phyloP scores from a whole-genome alignment of 2,329 filamentous ascomycete genomes.

The Plenodomus lindquistii region DNA sequence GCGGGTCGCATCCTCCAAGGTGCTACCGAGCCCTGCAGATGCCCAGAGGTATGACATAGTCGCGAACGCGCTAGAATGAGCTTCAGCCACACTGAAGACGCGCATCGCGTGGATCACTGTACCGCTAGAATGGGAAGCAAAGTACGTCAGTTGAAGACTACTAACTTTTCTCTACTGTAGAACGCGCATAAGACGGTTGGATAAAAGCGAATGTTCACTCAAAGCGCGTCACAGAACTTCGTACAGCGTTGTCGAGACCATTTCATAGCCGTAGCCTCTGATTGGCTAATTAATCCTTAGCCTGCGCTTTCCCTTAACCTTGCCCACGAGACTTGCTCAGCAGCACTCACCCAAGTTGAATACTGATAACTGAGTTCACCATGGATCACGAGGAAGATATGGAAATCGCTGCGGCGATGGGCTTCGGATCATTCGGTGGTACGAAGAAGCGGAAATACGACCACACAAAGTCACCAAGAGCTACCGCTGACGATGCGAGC shows the following conservation, averaged over 20 bases:
- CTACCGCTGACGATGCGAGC: conserved; percentile 27
- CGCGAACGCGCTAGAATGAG: conserved; percentile 17
- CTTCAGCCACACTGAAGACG: conserved; percentile 10
- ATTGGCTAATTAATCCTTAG: conserved; percentile 5
- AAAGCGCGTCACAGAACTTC: not conserved
- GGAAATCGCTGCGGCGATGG: conserved; percentile 68
- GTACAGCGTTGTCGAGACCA: not conserved
- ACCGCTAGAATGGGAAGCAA: not conserved
- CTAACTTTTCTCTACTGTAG: no score
- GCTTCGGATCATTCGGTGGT: conserved; percentile 72
- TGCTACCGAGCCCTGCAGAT: conserved; percentile 14
- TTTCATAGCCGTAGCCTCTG: not conserved
- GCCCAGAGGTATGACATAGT: conserved; percentile 16
- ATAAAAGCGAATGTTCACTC: not conserved
- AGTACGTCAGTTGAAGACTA: not conserved
- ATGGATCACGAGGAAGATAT: conserved; percentile 56
- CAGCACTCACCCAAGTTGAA: not conserved
- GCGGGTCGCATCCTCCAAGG: conserved; percentile 2
- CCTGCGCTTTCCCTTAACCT: not conserved
- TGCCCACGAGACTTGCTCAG: not conserved
- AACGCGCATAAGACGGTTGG: not conserved
- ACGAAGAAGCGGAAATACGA: conserved; percentile 72
- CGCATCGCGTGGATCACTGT: not conserved
- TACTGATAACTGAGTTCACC: not conserved
- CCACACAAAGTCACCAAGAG: conserved; percentile 56